These are phyloP conservation scores for Didymella keratinophila DNA, from an alignment of 2,329 filamentous ascomycete species.

Conservation along the genomic window DNA sequence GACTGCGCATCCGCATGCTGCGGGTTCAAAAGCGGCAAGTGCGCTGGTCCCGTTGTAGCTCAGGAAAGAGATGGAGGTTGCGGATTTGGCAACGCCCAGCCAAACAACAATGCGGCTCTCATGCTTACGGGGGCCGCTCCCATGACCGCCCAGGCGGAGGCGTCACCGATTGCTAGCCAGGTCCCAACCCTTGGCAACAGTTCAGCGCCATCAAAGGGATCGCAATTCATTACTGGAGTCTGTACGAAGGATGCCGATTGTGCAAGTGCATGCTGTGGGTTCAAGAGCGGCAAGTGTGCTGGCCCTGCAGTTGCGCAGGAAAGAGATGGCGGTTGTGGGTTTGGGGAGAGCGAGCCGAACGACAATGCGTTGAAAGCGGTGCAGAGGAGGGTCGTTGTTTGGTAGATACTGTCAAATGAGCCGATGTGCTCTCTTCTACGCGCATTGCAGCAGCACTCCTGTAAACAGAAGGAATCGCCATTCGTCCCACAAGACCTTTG, in stretches of 20 bases:
- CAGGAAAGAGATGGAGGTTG: conserved; percentile 8
- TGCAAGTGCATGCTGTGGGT: conserved; percentile 4
- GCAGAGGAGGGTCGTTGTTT: background rate
- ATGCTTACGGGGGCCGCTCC: background rate
- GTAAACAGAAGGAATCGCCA: background rate
- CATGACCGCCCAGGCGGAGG: background rate
- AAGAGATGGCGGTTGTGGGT: conserved; percentile 1
- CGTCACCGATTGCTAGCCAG: background rate
- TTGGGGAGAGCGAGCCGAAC: background rate
- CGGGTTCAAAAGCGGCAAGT: conserved; percentile 8
- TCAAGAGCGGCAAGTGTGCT: conserved; percentile 6
- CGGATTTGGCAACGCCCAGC: conserved; percentile 1
- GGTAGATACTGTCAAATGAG: background rate
- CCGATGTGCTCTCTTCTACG: background rate
- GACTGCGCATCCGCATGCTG: conserved; percentile 10
- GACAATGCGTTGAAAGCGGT: background rate
- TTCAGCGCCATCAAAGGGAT: background rate
- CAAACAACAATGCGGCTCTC: conserved; percentile 3
- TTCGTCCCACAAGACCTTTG: background rate
- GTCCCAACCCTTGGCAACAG: background rate
- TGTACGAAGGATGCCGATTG: conserved; percentile 4
- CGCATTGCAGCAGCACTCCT: too few relatives aligned
- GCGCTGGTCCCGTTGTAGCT: conserved; percentile 1
- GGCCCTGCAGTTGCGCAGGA: conserved; percentile 1
- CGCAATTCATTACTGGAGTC: conserved; percentile 4